Evolutionary conservation across 768 basidiomycete species (phyloP).

Genomic region (Tulasnella sp.): DNA sequence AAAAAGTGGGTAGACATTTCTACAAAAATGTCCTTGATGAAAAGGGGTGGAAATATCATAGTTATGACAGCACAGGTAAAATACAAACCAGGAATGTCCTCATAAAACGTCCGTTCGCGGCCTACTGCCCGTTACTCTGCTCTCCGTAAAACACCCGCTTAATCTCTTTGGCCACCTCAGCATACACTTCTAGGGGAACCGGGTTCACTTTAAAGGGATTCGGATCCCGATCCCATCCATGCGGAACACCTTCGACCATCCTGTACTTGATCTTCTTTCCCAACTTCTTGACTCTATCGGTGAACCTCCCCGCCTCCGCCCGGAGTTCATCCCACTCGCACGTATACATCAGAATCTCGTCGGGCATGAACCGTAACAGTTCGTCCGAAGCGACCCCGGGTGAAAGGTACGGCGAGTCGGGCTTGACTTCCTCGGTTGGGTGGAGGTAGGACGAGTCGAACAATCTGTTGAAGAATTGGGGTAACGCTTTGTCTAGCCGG

Average conservation of each 20-base stretch:
- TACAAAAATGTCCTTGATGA: no score
- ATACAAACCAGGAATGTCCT: no score
- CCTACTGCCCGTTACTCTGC: neutral
- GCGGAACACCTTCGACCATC: slow-evolving; percentile 55
- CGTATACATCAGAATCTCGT: slow-evolving; percentile 55
- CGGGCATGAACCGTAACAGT: slow-evolving; percentile 50
- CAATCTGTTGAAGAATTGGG: slow-evolving; percentile 66
- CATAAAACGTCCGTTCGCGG: no score
- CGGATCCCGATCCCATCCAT: slow-evolving; percentile 20
- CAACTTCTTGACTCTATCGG: slow-evolving; percentile 48
- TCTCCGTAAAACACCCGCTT: slow-evolving; percentile 18
- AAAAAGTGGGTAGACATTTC: neutral
- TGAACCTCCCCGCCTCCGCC: slow-evolving; percentile 64
- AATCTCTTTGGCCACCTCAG: slow-evolving; percentile 9
- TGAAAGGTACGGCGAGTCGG: slow-evolving; percentile 53
- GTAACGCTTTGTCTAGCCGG: slow-evolving; percentile 56
- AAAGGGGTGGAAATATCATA: no score
- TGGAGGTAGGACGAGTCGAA: slow-evolving; percentile 61
- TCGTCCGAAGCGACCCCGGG: slow-evolving; percentile 63
- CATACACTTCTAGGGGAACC: neutral
- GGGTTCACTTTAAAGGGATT: slow-evolving; percentile 6
- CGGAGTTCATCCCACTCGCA: slow-evolving; percentile 59
- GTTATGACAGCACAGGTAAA: no score
- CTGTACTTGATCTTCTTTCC: slow-evolving; percentile 54
- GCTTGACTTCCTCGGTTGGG: slow-evolving; percentile 53